A percentile compares a stretch with the other conserved stretches of the same genome.
phyloP scores from a whole-genome alignment of 257 asterid species.

The Solanum chilense region DNA sequence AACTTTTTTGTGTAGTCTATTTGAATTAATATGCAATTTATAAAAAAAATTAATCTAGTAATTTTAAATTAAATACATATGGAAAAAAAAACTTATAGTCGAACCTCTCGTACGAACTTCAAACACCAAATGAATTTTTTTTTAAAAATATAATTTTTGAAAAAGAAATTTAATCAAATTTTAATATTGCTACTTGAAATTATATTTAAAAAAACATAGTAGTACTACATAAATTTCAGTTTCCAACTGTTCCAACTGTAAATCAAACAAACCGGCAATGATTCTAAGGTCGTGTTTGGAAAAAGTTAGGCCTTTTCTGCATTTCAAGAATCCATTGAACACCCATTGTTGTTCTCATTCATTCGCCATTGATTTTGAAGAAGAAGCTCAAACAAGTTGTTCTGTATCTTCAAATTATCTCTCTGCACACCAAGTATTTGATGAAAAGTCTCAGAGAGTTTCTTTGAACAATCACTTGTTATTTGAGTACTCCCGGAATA shows the following conservation, averaged over 20 bases:
- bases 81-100: neutral
- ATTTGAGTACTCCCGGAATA: conserved; percentile 45
- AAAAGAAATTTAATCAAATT: too few relatives aligned
- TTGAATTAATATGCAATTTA: neutral
- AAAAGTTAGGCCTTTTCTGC: conserved; percentile 14
- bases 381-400: neutral
- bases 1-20: too few relatives aligned
- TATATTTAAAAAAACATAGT: neutral
- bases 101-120: too few relatives aligned
- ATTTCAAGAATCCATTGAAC: conserved; percentile 7
- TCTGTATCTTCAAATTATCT: neutral
- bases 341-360: conserved; percentile 8
- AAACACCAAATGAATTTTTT: too few relatives aligned
- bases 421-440: conserved; percentile 36
- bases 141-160: fast-evolving
- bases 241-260: neutral
- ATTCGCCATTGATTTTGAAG: conserved; percentile 11
- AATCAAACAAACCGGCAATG: conserved; percentile 15
- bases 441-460: conserved; percentile 33
- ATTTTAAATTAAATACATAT: too few relatives aligned
- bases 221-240: neutral
- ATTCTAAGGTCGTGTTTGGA: conserved; percentile 15
- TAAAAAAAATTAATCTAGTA: neutral
- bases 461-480: conserved; percentile 51
- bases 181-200: too few relatives aligned